Evolutionary conservation across 163 green algal species (phyloP), one percentile per base, ranked within the genome.

Genomic region (Trebouxiophyceae sp.): DNA sequence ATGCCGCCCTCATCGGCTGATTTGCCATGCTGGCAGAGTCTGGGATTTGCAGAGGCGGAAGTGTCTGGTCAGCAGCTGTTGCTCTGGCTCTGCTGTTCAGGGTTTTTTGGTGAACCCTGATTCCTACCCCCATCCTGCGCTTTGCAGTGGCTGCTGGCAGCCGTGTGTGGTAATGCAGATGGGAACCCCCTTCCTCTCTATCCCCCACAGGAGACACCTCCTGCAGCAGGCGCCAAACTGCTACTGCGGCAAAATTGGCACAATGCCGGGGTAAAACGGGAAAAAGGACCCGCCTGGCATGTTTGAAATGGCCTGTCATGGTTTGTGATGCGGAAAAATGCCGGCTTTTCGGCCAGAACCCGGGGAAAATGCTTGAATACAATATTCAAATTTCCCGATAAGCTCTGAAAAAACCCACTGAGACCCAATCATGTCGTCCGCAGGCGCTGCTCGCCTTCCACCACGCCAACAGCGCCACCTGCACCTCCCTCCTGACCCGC

Each of bases 401-500:
- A 57, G 47, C 47, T 28, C 19, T 50, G 12, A 50, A 12, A 12
- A 50, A 57, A 30, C 39, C 8, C 8, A 30, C 7, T 45, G 24
- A 62, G 28, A 62, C 12, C 26, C 6, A 46, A 12, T 63, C 33
- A 22, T 34, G 44, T 67, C n/a, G n/a, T n/a, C n/a, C n/a, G 33
- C 67, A 73, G 67, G 54, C 67, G 7, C 19, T 73, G 5, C 58
- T 87, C 2, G 72, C 69, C 12, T 71, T 70, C 5, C 77, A 87
- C 63, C 77, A 75, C 57, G 56, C 76, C 24, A 54, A 56, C 27
- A 71, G 67, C 20, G 74, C 78, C 19, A 74, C 63, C 23, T 54
- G 71, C 26, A 86, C 81, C 12, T 56, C 64, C 22, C 61, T 85
- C 30, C 44, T 88, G 26, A 70, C 66, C 8, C 66, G 63, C 8